Conservation (phyloP, 805 yeast genomes). For the Candida sanyiensis region DNA sequence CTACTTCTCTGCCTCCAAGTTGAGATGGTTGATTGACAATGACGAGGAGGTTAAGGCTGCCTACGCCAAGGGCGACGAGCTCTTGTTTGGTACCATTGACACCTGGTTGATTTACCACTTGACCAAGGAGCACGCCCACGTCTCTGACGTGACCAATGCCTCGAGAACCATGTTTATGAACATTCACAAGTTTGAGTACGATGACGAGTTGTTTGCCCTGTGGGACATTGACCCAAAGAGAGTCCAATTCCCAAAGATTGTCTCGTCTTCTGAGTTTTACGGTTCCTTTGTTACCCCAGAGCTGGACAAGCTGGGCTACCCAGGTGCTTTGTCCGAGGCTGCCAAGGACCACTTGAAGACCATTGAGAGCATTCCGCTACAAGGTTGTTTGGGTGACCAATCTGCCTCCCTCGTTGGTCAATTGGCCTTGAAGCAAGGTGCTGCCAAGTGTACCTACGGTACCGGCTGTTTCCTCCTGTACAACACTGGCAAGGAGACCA, state of each 20-base stretch:
- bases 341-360: slow-evolving; percentile 45
- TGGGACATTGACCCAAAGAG: slow-evolving; percentile 73
- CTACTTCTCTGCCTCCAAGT: slow-evolving; percentile 85
- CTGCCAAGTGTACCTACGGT: slow-evolving; percentile 94
- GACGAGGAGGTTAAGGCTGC: slow-evolving; percentile 57
- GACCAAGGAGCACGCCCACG: slow-evolving; percentile 62
- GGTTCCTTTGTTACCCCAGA: slow-evolving; percentile 67
- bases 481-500: slow-evolving; percentile 74
- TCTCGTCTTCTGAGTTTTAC: slow-evolving; percentile 70
- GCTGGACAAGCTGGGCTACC: slow-evolving; percentile 45
- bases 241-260: slow-evolving; percentile 68
- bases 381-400: slow-evolving; percentile 93
- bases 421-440: slow-evolving; percentile 74
- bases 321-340: slow-evolving; percentile 43
- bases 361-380: slow-evolving; percentile 62
- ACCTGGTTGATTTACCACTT: slow-evolving; percentile 88
- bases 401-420: slow-evolving; percentile 92
- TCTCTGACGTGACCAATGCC: slow-evolving; percentile 88
- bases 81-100: slow-evolving; percentile 92
- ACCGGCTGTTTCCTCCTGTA: slow-evolving; percentile 90
- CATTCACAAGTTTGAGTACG: slow-evolving; percentile 69
- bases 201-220: slow-evolving; percentile 63
- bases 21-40: slow-evolving; percentile 85
- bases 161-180: slow-evolving; percentile 88
- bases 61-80: slow-evolving; percentile 68